Evolutionary conservation across 2,329 filamentous ascomycete species (phyloP), one percentile per base, ranked within the genome.

Genomic region (Xenosphaeropsis pyriputrescens): DNA sequence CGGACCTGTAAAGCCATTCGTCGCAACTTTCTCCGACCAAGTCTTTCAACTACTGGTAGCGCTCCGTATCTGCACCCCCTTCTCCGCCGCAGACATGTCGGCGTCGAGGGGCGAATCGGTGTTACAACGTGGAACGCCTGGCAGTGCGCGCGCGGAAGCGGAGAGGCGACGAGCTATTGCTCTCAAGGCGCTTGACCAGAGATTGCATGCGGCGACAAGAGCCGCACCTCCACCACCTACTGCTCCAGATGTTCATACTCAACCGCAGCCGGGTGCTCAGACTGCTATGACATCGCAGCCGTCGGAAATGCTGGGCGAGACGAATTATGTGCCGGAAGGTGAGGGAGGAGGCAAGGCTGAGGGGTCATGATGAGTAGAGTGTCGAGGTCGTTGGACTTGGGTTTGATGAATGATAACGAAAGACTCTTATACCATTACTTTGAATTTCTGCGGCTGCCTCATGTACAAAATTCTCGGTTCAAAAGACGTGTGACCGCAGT

Each of bases 141-240:
- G 78, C 11, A 75, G 77, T 14, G 46, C 16, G 51, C 46, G 35
- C 42, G 43, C 4, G 52, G 51, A 39, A 79, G 79, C 47, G 86
- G 83, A 59, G 84, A 82, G 57, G 52, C 52, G 43, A 54, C 50
- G 35, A 82, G 69, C 0, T 82, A 94, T 98, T 46, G 91, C 91
- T 1, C 67, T 98, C 39, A 89, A 89, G 55, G 89, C 88, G 3
- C 63, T 98, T 39, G 91, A 98, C 57, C 86, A 96, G 61, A 72
- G 91, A 45, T 65, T 98, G 37, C 83, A 91, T 57, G 82, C 85
- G n/a, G 85, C 86, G 3, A 79, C 82, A 13, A 41, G 47, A 55
- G 40, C 47, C 40, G 55, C 58, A 33, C 67, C 66, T 4, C 59
- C 45, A 44, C 46, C 57, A 4, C 47, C 54, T 17, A 55, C 62